These are phyloP conservation scores for Myriosclerotinia scirpicola DNA, from an alignment of 2,329 filamentous ascomycete species.

Conservation along the genomic window DNA sequence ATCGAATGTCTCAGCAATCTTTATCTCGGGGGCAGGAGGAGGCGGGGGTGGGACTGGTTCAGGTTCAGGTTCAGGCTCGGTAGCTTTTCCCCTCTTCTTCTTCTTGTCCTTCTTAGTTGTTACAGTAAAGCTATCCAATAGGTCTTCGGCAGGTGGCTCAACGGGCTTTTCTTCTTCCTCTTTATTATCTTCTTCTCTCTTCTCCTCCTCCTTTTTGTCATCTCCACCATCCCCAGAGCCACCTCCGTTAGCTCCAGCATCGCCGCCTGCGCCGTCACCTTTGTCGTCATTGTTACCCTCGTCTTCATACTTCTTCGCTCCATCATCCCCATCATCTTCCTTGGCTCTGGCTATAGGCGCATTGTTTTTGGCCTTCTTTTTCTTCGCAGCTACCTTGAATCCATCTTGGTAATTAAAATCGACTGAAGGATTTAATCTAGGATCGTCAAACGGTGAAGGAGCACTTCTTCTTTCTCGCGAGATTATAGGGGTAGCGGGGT, in stretches of 20 bases:
- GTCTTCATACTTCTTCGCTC: conserved; percentile 46
- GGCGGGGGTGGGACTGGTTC: conserved; percentile 17
- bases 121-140: conserved; percentile 6
- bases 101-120: conserved; percentile 46
- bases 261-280: conserved; percentile 42
- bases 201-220: conserved; percentile 40
- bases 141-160: background rate
- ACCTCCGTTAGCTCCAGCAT: conserved; percentile 39
- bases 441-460: conserved; percentile 48
- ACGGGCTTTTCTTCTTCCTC: conserved; percentile 40
- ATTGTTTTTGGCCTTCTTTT: conserved; percentile 50
- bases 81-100: conserved; percentile 47
- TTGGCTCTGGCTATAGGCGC: conserved; percentile 32
- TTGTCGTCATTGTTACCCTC: conserved; percentile 42
- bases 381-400: conserved; percentile 57
- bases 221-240: conserved; percentile 41
- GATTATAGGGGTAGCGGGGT: conserved; percentile 30
- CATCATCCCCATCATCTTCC: conserved; percentile 49
- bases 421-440: conserved; percentile 48
- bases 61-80: conserved; percentile 38
- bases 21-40: conserved; percentile 40
- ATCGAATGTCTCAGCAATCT: conserved; percentile 57
- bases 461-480: conserved; percentile 28
- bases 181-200: conserved; percentile 45
- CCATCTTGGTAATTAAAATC: conserved; percentile 58